Percentiles rank a stretch among this genome's conserved stretches.
phyloP scores from a whole-genome alignment of 2,329 filamentous ascomycete species.

The Conoideocrella luteorostrata region DNA sequence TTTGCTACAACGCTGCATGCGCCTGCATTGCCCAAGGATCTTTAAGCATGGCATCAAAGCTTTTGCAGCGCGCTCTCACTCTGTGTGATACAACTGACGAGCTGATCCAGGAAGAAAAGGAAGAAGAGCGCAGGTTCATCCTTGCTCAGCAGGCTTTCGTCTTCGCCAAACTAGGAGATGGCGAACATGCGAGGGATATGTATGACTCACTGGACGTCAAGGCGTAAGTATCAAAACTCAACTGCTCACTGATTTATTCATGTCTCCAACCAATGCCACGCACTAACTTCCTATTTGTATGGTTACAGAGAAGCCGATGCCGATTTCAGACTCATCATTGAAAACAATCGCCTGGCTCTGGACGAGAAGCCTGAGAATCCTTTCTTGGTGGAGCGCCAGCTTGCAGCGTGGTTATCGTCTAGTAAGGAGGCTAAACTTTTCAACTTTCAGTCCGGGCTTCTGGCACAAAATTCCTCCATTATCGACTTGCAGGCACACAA shows the following conservation, averaged over 20 bases:
- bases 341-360: constrained; percentile 53
- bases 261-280: constrained; percentile 24
- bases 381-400: constrained; percentile 58
- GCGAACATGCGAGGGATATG: constrained; percentile 57
- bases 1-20: constrained; percentile 75
- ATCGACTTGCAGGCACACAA: constrained; percentile 64
- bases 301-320: constrained; percentile 54
- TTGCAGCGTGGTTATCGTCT: constrained; percentile 46
- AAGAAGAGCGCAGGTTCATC: constrained; percentile 68
- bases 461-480: constrained; percentile 55
- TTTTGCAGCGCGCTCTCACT: constrained; percentile 63
- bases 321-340: constrained; percentile 59
- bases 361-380: constrained; percentile 49
- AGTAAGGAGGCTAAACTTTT: constrained; percentile 61
- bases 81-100: constrained; percentile 71
- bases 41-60: constrained; percentile 54
- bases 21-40: constrained; percentile 64
- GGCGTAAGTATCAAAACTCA: constrained; percentile 41
- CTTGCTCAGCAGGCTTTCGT: constrained; percentile 71
- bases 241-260: neutral
- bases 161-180: constrained; percentile 57
- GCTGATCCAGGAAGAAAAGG: constrained; percentile 66
- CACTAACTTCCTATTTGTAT: neutral
- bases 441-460: constrained; percentile 54
- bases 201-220: constrained; percentile 54